Base-by-base conservation (phyloP, 139 green algal species). In the Picochlorum sp. region DNA sequence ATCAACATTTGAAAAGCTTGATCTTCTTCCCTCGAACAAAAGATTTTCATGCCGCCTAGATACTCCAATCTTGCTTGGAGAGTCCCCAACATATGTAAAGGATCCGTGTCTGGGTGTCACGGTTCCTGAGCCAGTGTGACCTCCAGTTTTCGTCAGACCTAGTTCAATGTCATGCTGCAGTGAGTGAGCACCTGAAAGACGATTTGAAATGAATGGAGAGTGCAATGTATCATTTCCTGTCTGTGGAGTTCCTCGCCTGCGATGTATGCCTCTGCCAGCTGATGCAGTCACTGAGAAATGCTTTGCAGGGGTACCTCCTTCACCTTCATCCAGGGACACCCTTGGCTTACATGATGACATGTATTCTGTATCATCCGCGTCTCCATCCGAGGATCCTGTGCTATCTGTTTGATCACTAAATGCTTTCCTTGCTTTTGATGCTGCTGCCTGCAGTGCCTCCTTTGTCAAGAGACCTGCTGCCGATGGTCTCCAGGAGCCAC, bases 381-480 rank as follows among this genome's bases (percentile, higher is more conserved):
- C n/a, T 20, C n/a, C 47, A 20, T 21, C 47, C 8, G 47, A 54
- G 34, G 34, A 41, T 41, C 7, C 34, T 41, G 34, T 41, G 47
- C 47, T 21, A 21, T 13, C 18, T 54, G 47, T 26, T 54, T 54
- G 47, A 9, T 65, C 58, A 45, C 58, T 32, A 15, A 65, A 52
- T 4, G 58, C 58, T 20, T 52, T 51, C 23, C 58, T 23, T 30
- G 58, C 58, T 30, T 59, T 21, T 32, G 13, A 59, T 52, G 58
- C 58, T 32, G 58, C 58, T 15, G 15, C 15, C 23, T 65, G 13
- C 20, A 65, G 23, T 15, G 58, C 58, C 57, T 65, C 58, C 11
- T 65, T 65, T 50, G 21, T 65, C 20, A 65, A 26, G 15, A 59
- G 58, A 20, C 58, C 58, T 18, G 58, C 58, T 10, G 58, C 58